Evolutionary conservation across 352 stramenopile species (phyloP).

Genomic region (Phytophthora kernoviae): DNA sequence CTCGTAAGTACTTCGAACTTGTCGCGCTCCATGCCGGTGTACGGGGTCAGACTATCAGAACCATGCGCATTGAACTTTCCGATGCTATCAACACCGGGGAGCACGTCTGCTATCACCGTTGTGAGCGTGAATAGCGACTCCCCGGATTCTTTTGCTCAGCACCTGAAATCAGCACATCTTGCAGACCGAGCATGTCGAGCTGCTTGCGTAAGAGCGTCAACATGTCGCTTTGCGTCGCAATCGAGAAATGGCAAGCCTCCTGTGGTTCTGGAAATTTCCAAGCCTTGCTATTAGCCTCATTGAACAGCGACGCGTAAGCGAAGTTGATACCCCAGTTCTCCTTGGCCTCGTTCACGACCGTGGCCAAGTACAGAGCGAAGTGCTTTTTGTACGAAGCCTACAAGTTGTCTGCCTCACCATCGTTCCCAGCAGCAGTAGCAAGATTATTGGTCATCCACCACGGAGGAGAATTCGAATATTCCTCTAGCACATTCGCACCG

Average conservation of each 20-base stretch:
- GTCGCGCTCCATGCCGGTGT: slow-evolving; percentile 42
- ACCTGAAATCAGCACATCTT: slow-evolving; percentile 37
- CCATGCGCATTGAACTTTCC: slow-evolving; percentile 63
- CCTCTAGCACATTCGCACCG: slow-evolving; percentile 49
- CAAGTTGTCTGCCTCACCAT: slow-evolving; percentile 50
- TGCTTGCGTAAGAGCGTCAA: slow-evolving; percentile 44
- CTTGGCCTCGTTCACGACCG: slow-evolving; percentile 41
- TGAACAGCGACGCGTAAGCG: slow-evolving; percentile 63
- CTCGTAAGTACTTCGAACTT: slow-evolving; percentile 34
- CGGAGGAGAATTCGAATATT: slow-evolving; percentile 61
- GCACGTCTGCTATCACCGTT: slow-evolving; percentile 17
- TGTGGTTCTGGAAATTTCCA: slow-evolving; percentile 55
- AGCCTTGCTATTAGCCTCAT: slow-evolving; percentile 53
- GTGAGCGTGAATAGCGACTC: slow-evolving; percentile 36
- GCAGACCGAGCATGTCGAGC: slow-evolving; percentile 37
- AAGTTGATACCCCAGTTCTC: slow-evolving; percentile 52
- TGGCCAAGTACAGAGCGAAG: slow-evolving; percentile 55
- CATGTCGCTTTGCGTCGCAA: slow-evolving; percentile 42
- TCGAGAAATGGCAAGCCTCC: slow-evolving; percentile 56
- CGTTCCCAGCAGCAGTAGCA: slow-evolving; percentile 42
- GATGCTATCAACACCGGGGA: slow-evolving; percentile 29
- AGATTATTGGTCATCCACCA: slow-evolving; percentile 72
- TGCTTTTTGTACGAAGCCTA: slow-evolving; percentile 48
- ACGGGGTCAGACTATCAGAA: slow-evolving; percentile 52
- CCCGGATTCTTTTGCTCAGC: slow-evolving; percentile 62